Evolutionary conservation across 495 filamentous ascomycete species (phyloP).

Genomic region (Talaromyces wortmannii): DNA sequence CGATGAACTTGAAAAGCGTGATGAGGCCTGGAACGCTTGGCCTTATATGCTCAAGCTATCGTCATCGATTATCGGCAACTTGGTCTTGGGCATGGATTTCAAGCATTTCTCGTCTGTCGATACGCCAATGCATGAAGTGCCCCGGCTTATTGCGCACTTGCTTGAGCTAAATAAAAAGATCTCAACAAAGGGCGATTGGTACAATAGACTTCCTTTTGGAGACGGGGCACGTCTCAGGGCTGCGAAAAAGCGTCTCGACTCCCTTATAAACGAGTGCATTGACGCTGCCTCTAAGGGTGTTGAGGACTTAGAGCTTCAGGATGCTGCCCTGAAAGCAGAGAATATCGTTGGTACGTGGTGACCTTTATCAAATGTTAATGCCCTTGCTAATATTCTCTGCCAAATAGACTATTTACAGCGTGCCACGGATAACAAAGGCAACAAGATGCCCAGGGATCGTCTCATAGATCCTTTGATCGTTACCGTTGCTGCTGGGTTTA

Average conservation of each 20-base stretch:
- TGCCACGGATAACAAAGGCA: conserved; percentile 44
- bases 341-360: not conserved
- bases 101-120: conserved; percentile 41
- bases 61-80: conserved; percentile 43
- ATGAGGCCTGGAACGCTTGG: conserved; percentile 50
- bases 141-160: conserved; percentile 27
- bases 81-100: conserved; percentile 44
- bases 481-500: conserved; percentile 45
- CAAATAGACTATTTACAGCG: conserved; percentile 35
- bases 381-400: too few species aligned
- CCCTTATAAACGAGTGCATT: conserved; percentile 22
- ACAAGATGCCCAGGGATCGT: conserved; percentile 38
- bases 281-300: conserved; percentile 21
- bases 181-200: conserved; percentile 41
- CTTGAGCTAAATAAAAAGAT: conserved; percentile 49
- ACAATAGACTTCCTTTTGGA: conserved; percentile 42
- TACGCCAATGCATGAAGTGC: conserved; percentile 32
- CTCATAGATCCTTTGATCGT: conserved; percentile 22
- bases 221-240: conserved; percentile 28
- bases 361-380: too few species aligned
- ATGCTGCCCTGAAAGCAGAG: conserved; percentile 44
- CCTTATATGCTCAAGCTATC: conserved; percentile 54
- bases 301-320: conserved; percentile 13
- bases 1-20: conserved; percentile 41
- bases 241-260: conserved; percentile 7